Base-by-base conservation (phyloP, 1,284 basidiomycete species). In the Phylloboletellus chloephorus region DNA sequence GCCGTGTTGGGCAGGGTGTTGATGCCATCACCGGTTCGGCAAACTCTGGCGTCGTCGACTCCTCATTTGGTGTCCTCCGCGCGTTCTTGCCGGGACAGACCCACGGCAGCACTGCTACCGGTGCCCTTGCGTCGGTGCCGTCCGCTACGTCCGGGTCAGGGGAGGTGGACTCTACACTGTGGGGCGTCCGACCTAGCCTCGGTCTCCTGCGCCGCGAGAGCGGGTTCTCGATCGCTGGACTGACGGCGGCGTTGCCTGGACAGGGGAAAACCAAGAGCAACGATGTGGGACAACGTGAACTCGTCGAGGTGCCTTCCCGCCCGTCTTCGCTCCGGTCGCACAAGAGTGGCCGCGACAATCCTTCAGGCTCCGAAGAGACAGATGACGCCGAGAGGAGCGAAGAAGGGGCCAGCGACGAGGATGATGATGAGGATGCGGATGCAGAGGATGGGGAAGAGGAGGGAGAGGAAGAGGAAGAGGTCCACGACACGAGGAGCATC, bases 1-100 rank as follows among this genome's bases (percentile, higher is more conserved):
- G 85, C 3, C 74, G 85, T 30, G 79, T 92, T 8, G 82, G 81
- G 50, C 85, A 89, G 53, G 82, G 83, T 56, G 88, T 92, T 3
- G 87, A 89, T 46, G 85, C 85, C 10, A 73, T 93, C 23, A 78
- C 88, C 0, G 86, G 78, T 8, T 85, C 84, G 0, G 89, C 90
- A 10, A 89, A 88, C 39, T 80, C 73, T 1, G 89, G 88, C 15
- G 89, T 93, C 26, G 82, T 93, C 37, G 90, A 92, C 56, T 79
- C 86, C 1, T 88, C 77, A 9, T 79, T 92, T 63, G 84, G 85
- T 8, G 85, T 90, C 32, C 69, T 92, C 2, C 75, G 84, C 12
- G 80, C 87, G 0, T 67, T 93, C 13, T 63, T 72, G 7, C 67
- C 65, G 3, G 65, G 60, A 13, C 72, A 71, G 1, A 52, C 51